These are phyloP conservation scores for Coriolopsis trogii DNA, from an alignment of 1,284 basidiomycete species.

Conservation along the genomic window DNA sequence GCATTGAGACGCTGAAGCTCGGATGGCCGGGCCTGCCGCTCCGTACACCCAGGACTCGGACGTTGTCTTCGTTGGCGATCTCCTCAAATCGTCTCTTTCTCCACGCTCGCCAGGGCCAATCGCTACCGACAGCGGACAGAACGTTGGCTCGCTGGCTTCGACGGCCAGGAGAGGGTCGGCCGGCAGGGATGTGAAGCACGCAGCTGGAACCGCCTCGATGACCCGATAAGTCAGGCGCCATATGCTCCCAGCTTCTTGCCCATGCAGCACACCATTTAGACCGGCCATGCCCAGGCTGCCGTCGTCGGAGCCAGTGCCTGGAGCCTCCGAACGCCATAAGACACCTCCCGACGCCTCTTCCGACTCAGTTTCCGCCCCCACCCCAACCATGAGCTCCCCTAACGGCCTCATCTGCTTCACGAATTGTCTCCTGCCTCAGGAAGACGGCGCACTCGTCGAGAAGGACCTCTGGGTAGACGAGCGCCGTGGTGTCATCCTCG, in stretches of 20 bases:
- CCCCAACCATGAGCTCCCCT: conserved; percentile 37
- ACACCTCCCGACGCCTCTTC: not conserved
- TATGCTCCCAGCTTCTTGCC: conserved; percentile 18
- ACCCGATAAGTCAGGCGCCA: conserved; percentile 16
- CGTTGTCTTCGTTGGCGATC: not conserved
- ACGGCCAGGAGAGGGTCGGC: not conserved
- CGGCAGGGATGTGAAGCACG: conserved; percentile 6
- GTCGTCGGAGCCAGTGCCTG: not conserved
- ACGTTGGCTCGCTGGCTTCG: not conserved
- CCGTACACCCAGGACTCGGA: too few relatives aligned
- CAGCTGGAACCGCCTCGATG: conserved; percentile 7
- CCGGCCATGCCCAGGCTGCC: conserved; percentile 1
- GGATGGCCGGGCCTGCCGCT: too few relatives aligned
- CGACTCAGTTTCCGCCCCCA: not conserved
- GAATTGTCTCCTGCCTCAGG: conserved; percentile 76
- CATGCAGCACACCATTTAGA: conserved; percentile 7
- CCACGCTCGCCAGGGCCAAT: not conserved
- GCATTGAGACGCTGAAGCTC: too few relatives aligned
- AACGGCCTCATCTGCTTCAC: conserved; percentile 84
- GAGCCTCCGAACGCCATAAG: not conserved
- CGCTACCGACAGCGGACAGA: not conserved
- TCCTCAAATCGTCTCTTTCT: not conserved
- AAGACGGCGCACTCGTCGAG: conserved; percentile 72
- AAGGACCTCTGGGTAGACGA: conserved; percentile 82
- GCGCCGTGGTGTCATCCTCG: conserved; percentile 65